Conservation (phyloP, 768 basidiomycete genomes). For the Phaeotremella fagi region DNA sequence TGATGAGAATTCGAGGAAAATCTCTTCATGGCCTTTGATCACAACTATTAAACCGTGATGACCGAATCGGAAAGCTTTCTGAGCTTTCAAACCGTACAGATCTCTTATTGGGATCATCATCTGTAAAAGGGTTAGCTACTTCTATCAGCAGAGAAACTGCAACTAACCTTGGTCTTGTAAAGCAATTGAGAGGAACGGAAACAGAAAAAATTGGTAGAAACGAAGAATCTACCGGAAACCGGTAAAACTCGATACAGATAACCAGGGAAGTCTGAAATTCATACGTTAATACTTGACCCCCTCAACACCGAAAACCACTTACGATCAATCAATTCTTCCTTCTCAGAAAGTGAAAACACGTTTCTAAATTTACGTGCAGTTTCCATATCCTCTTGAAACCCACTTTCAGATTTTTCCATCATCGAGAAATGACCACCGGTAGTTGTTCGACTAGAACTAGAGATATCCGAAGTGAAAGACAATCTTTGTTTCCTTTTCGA, state of each 20-base stretch:
- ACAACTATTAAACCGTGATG: conserved; percentile 85
- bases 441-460: conserved; percentile 16
- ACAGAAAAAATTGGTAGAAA: conserved; percentile 89
- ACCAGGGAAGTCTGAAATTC: conserved; percentile 75
- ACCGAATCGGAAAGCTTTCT: conserved; percentile 81
- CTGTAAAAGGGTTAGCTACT: conserved; percentile 50
- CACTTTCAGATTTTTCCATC: conserved; percentile 65
- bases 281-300: conserved; percentile 1
- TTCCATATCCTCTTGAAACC: conserved; percentile 34
- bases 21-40: conserved; percentile 91
- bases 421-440: conserved; percentile 72
- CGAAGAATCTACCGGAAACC: conserved; percentile 76
- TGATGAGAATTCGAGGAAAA: conserved; percentile 90
- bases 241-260: conserved; percentile 88
- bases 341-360: conserved; percentile 82
- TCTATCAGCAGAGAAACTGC: neutral
- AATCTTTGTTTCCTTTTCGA: conserved; percentile 2
- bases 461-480: conserved; percentile 15
- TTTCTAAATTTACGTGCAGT: conserved; percentile 60
- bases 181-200: conserved; percentile 85
- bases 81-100: conserved; percentile 74
- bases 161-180: conserved; percentile 72
- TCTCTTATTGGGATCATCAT: conserved; percentile 93
- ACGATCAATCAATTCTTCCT: conserved; percentile 83
- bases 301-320: conserved; percentile 40